Conservation (phyloP, 768 basidiomycete genomes). For the Russula olivacea region DNA sequence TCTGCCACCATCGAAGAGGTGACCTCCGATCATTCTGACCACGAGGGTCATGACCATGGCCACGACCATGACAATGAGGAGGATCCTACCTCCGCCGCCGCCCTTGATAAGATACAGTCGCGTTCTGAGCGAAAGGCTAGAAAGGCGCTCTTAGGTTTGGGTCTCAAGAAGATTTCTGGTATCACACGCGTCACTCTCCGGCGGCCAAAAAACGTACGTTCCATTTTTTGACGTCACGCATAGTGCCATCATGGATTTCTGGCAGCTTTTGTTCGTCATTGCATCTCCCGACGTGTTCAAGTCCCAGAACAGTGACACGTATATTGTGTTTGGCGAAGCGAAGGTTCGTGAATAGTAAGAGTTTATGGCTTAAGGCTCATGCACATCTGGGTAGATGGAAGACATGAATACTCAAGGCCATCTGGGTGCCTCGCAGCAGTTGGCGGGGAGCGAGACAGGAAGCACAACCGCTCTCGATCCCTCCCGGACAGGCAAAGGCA, state of each 20-base stretch:
- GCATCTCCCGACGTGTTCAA: conserved; percentile 96
- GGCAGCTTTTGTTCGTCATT: conserved; percentile 84
- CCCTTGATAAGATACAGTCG: conserved; percentile 90
- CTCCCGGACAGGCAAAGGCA: conserved; percentile 51
- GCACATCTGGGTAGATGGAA: conserved; percentile 51
- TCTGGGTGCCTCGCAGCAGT: conserved; percentile 72
- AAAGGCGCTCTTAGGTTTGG: conserved; percentile 86
- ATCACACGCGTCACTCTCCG: conserved; percentile 95
- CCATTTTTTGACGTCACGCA: background rate
- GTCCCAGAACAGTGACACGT: conserved; percentile 93
- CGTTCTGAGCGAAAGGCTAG: conserved; percentile 92
- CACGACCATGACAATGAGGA: conserved; percentile 60
- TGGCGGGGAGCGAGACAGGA: conserved; percentile 48
- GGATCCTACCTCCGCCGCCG: conserved; percentile 77
- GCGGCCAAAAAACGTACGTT: conserved; percentile 85
- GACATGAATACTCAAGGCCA: conserved; percentile 81
- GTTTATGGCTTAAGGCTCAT: background rate
- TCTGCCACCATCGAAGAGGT: conserved; percentile 83
- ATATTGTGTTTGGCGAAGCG: conserved; percentile 98
- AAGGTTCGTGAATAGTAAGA: conserved; percentile 45
- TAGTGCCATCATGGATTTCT: background rate
- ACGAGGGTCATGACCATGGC: conserved; percentile 46
- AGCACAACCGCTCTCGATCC: conserved; percentile 45
- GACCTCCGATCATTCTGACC: conserved; percentile 71
- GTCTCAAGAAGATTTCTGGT: conserved; percentile 85